Base-by-base conservation (phyloP, 305 asterid species). In the Plantago rigida region DNA sequence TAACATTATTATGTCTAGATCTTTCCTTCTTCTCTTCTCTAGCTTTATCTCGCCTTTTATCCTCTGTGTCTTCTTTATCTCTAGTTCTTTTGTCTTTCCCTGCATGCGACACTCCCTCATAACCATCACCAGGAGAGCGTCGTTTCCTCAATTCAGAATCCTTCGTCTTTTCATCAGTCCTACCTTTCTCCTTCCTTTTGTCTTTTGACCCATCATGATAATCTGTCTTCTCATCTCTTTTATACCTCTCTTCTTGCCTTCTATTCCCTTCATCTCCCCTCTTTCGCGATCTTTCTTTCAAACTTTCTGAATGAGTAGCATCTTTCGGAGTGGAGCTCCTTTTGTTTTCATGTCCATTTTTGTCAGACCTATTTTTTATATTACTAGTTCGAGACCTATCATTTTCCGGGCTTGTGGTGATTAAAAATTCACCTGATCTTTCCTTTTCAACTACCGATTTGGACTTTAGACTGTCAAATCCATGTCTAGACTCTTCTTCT, bases 21-120 rank as follows among this genome's bases (percentile, higher is more conserved):
- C 85, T 76, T 73, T 82, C 99, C 67, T 79, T 79, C 54, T 73
- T 83, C 45, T 78, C 94, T 64, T 85, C 90, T 64, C 77, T 72
- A 28, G 70, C 11, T 73, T 81, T 80, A 59, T 77, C 87, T 72
- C 57, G 69, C 51, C 78, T 77, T 71, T 65, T 87, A 65, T 80
- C 80, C 61, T 69, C 84, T 69, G 63, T 73, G 61, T 80, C 90
- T 60, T 72, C 82, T 77, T 63, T 79, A 72, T 46, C 65, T 62
- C 66, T 71, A 59, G 64, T 59, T 75, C 85, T 79, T 75, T 73
- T 85, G 49, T 74, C 84, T 67, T 72, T 77, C 53, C 72, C 78
- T 56, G 72, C 63, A 57, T 71, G 85, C 60, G 69, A 70, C 50
- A 69, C 78, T 66, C 71, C 78, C 44, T 78, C 98, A 80, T 77